Evolutionary conservation across 805 yeast genomes (phyloP).

Genomic region (Kodamaea kakaduensis): DNA sequence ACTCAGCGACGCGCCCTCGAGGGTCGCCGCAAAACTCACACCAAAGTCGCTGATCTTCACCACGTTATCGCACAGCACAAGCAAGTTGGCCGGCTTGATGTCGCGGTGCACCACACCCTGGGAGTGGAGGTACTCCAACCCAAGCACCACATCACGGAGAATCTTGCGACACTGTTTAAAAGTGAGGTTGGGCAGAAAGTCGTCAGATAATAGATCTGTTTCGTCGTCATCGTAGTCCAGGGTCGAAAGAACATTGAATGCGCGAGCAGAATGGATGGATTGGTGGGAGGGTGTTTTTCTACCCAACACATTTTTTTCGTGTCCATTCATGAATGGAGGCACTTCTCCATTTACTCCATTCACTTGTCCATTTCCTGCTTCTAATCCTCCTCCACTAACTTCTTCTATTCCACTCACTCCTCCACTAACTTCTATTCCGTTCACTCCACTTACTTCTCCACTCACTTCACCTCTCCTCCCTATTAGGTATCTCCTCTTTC

Average conservation of each 20-base stretch:
- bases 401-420: constrained; percentile 4
- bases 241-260: no score
- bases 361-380: no score
- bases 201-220: constrained; percentile 21
- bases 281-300: neutral
- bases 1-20: constrained; percentile 36
- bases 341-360: no score
- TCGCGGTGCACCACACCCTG: constrained; percentile 94
- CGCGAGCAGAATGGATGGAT: neutral
- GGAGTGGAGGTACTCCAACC: constrained; percentile 84
- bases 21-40: constrained; percentile 68
- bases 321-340: no score
- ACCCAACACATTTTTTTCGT: neutral
- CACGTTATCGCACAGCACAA: constrained; percentile 61
- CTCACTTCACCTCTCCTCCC: constrained; percentile 3
- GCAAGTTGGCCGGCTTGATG: constrained; percentile 89
- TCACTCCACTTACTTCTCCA: neutral
- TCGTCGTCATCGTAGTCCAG: constrained; percentile 16
- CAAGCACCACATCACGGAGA: constrained; percentile 79
- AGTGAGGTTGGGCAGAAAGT: constrained; percentile 54
- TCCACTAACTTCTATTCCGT: neutral
- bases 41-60: constrained; percentile 98
- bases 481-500: neutral
- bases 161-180: constrained; percentile 65
- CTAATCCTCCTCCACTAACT: constrained; percentile 3